phyloP scores from a whole-genome alignment of 2,329 filamentous ascomycete species.

The Balansia obtecta region DNA sequence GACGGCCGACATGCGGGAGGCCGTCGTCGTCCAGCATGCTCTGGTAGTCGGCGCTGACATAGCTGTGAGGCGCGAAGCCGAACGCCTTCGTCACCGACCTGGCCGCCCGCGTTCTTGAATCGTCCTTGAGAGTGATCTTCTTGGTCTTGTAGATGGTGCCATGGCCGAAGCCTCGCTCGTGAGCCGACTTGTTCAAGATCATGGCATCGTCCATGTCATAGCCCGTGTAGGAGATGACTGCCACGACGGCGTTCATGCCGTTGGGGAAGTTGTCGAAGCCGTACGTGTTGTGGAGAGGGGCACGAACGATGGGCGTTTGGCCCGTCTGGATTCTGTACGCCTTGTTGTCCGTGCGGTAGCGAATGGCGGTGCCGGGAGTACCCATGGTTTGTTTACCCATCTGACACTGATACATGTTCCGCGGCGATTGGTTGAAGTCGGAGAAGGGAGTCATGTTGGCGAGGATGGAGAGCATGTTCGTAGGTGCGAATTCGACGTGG shows the following conservation, averaged over 20 bases:
- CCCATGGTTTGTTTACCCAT: constrained; percentile 99
- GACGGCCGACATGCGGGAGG: constrained; percentile 65
- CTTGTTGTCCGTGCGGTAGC: constrained; percentile 93
- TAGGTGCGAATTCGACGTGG: constrained; percentile 88
- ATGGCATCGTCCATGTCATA: constrained; percentile 99
- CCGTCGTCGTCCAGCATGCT: constrained; percentile 77
- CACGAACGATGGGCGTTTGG: constrained; percentile 85
- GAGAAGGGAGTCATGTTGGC: constrained; percentile 99
- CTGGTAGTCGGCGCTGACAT: constrained; percentile 58
- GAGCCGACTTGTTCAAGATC: constrained; percentile 96
- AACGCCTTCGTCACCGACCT: constrained; percentile 72
- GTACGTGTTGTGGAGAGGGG: constrained; percentile 89
- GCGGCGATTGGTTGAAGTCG: constrained; percentile 93
- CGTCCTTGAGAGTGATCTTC: constrained; percentile 75
- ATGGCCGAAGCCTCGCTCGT: constrained; percentile 90
- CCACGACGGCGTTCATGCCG: constrained; percentile 87
- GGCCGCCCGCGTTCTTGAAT: constrained; percentile 51
- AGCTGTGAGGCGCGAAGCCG: constrained; percentile 71
- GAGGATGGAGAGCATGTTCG: constrained; percentile 92
- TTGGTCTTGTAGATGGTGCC: constrained; percentile 98
- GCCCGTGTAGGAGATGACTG: constrained; percentile 95
- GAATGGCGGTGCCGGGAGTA: constrained; percentile 74
- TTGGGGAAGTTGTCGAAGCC: constrained; percentile 98
- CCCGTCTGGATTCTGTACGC: constrained; percentile 88
- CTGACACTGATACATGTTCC: constrained; percentile 99